Conservation (phyloP, 805 yeast genomes). For the Spathaspora boniae region DNA sequence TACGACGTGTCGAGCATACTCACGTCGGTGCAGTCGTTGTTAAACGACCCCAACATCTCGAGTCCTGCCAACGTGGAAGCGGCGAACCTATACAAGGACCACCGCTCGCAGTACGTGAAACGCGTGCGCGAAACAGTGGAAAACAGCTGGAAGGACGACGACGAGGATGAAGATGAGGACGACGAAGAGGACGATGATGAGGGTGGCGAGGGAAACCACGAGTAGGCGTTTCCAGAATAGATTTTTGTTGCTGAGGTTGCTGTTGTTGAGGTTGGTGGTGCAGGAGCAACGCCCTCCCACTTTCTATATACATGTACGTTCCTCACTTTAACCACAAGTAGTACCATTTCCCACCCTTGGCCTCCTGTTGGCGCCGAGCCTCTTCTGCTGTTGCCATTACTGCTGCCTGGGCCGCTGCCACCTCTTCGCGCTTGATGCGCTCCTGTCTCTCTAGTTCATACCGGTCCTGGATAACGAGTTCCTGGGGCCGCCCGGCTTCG, state of each 20-base stretch:
- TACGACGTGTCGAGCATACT: conserved; percentile 94
- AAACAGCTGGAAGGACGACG: conserved; percentile 85
- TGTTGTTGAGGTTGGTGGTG: neutral
- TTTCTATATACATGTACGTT: neutral
- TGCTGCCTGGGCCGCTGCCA: conserved; percentile 13
- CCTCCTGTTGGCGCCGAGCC: conserved; percentile 8
- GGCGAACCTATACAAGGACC: conserved; percentile 92
- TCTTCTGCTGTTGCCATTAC: conserved; percentile 11
- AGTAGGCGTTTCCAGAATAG: neutral
- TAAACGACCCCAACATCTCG: conserved; percentile 94
- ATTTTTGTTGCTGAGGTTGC: neutral
- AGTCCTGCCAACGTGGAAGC: conserved; percentile 99
- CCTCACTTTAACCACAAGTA: conserved; percentile 44
- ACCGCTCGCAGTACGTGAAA: conserved; percentile 85
- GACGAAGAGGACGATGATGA: conserved; percentile 31
- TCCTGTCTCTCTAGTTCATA: conserved; percentile 29
- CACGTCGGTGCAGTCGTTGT: conserved; percentile 85
- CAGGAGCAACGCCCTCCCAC: conserved; percentile 1
- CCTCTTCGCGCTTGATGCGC: conserved; percentile 15
- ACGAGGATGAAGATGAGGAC: conserved; percentile 54
- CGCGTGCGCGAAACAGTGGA: conserved; percentile 95
- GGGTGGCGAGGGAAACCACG: conserved; percentile 11
- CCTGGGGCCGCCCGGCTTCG: conserved; percentile 40
- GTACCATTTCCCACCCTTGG: conserved; percentile 41
- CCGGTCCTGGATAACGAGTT: conserved; percentile 35